Conservation (phyloP, 352 stramenopile genomes). For the Phytophthora sojae region DNA sequence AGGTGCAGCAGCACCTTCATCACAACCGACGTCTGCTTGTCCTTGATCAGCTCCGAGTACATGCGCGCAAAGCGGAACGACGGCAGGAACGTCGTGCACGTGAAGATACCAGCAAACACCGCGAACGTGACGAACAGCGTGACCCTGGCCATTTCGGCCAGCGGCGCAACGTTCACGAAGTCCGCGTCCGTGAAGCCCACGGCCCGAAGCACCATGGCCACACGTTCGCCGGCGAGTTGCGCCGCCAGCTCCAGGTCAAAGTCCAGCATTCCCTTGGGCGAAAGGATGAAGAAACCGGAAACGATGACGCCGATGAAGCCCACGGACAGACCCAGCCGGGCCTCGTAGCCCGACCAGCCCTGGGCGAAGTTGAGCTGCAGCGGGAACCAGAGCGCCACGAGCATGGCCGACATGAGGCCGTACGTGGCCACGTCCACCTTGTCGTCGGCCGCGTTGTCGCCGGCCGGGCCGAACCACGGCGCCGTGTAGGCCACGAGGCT, state of each 20-base stretch:
- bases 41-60: conserved; percentile 75
- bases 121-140: conserved; percentile 48
- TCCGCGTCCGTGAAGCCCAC: conserved; percentile 72
- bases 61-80: conserved; percentile 83
- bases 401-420: conserved; percentile 64
- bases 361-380: conserved; percentile 80
- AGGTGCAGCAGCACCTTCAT: conserved; percentile 70
- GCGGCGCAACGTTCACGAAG: conserved; percentile 53
- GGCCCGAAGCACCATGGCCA: conserved; percentile 61
- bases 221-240: conserved; percentile 40
- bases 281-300: conserved; percentile 68
- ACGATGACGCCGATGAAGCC: conserved; percentile 65
- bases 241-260: conserved; percentile 71
- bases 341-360: conserved; percentile 63
- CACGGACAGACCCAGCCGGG: conserved; percentile 60
- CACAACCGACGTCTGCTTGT: conserved; percentile 34
- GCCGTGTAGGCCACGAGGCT: conserved; percentile 52
- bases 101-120: conserved; percentile 60
- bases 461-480: conserved; percentile 18
- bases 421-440: conserved; percentile 71
- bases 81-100: conserved; percentile 71
- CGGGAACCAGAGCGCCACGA: conserved; percentile 79
- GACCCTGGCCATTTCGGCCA: conserved; percentile 34
- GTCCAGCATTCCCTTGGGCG: conserved; percentile 66
- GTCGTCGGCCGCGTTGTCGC: conserved; percentile 9